phyloP scores from a whole-genome alignment of 495 filamentous ascomycete species.

The Oidiodendron maius region DNA sequence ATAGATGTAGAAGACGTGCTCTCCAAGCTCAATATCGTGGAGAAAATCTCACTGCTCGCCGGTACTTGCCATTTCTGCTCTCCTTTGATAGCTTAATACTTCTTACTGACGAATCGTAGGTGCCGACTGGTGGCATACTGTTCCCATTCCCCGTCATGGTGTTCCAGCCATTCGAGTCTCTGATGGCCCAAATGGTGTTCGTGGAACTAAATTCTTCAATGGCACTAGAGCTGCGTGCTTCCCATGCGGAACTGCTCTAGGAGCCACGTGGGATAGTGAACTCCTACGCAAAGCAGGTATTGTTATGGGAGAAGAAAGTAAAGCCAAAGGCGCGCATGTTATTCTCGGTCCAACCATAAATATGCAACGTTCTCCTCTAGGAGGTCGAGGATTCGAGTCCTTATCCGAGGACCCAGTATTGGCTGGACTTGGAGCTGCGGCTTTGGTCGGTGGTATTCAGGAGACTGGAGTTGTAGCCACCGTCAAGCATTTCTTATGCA shows the following conservation, averaged over 20 bases:
- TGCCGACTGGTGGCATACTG: constrained; percentile 64
- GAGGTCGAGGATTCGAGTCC: constrained; percentile 74
- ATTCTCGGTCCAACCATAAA: constrained; percentile 74
- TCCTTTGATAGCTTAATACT: neutral
- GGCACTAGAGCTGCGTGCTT: constrained; percentile 63
- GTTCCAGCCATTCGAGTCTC: constrained; percentile 61
- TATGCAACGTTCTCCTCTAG: constrained; percentile 69
- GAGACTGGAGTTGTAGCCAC: constrained; percentile 63
- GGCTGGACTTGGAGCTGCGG: constrained; percentile 60
- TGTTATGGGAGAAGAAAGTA: constrained; percentile 62
- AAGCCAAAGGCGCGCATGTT: constrained; percentile 62
- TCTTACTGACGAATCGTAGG: constrained; percentile 28
- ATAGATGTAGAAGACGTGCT: constrained; percentile 58
- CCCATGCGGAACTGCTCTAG: constrained; percentile 63
- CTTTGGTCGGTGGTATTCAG: constrained; percentile 64
- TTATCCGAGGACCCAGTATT: constrained; percentile 70
- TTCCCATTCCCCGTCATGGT: constrained; percentile 44
- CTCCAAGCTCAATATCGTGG: constrained; percentile 52
- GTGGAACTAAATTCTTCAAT: constrained; percentile 69
- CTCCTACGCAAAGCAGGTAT: constrained; percentile 55
- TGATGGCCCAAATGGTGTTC: constrained; percentile 72
- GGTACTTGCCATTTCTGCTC: constrained; percentile 33
- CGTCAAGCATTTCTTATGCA: constrained; percentile 78
- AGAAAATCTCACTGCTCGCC: constrained; percentile 57
- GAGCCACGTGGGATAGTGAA: constrained; percentile 62